These are phyloP conservation scores for Metschnikowia proteae DNA, from an alignment of 805 yeast species.

Conservation along the genomic window DNA sequence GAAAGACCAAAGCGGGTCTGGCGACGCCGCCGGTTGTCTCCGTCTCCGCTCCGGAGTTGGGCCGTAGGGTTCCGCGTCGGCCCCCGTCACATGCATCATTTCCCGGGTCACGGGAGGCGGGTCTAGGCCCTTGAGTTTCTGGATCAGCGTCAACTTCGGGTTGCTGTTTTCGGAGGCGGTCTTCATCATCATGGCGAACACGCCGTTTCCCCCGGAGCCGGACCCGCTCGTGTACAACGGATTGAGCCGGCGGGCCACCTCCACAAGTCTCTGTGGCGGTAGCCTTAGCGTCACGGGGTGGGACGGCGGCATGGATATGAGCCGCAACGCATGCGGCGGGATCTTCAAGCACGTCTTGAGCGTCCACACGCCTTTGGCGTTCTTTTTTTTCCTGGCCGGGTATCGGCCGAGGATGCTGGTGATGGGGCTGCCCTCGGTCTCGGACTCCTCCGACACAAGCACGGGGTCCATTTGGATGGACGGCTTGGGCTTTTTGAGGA, in stretches of 20 bases:
- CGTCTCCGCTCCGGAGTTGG: too few relatives aligned
- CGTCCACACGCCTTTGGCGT: conserved; percentile 14
- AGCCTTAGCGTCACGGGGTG: conserved; percentile 13
- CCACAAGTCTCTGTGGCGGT: conserved; percentile 7
- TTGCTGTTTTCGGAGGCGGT: conserved; percentile 24
- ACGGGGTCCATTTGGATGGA: not conserved
- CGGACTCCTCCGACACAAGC: not conserved
- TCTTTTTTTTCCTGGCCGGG: conserved; percentile 9
- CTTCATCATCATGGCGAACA: conserved; percentile 39
- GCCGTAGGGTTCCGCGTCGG: not conserved
- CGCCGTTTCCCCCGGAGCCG: conserved; percentile 18
- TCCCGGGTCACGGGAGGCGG: conserved; percentile 28
- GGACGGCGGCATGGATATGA: not conserved
- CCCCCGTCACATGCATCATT: conserved; percentile 30
- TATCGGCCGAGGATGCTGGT: not conserved
- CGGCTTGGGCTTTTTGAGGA: conserved; percentile 7
- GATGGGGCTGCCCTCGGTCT: not conserved
- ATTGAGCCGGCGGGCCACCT: conserved; percentile 8
- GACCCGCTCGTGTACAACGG: conserved; percentile 17
- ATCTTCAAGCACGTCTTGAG: conserved; percentile 18
- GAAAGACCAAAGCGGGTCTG: too few relatives aligned
- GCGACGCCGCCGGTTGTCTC: too few relatives aligned
- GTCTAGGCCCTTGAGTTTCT: conserved; percentile 29
- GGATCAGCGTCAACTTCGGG: conserved; percentile 27
- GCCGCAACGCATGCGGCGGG: conserved; percentile 13